These are phyloP conservation scores for Exophiala oligosperma DNA, from an alignment of 2,329 filamentous ascomycete genomes.

Conservation along the genomic window DNA sequence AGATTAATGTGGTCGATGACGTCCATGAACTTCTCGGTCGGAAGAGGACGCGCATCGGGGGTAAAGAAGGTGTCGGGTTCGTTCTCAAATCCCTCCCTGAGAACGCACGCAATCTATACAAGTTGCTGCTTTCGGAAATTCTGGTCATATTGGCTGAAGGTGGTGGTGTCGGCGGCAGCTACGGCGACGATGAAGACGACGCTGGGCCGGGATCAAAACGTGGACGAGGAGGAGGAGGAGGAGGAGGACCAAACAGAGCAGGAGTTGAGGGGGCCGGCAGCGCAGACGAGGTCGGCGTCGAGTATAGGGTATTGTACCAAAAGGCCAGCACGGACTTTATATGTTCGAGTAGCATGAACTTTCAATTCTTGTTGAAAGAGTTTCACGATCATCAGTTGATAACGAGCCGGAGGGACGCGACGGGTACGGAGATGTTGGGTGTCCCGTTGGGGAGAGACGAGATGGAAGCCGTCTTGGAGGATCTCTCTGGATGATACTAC, in stretches of 20 bases:
- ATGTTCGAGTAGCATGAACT: slow-evolving; percentile 93
- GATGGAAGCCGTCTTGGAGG: slow-evolving; percentile 83
- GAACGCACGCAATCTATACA: slow-evolving; percentile 85
- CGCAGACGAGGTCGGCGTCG: slow-evolving; percentile 63
- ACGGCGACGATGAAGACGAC: slow-evolving; percentile 28
- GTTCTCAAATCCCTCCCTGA: slow-evolving; percentile 88
- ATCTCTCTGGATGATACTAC: slow-evolving; percentile 47
- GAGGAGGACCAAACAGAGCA: neutral
- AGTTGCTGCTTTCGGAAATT: slow-evolving; percentile 80
- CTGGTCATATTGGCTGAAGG: slow-evolving; percentile 64
- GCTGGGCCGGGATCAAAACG: slow-evolving; percentile 27
- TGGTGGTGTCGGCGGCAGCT: too few species aligned
- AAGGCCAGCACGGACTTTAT: slow-evolving; percentile 91
- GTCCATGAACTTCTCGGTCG: slow-evolving; percentile 85
- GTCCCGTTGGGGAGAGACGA: slow-evolving; percentile 87
- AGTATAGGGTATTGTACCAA: slow-evolving; percentile 89
- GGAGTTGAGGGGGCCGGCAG: slow-evolving; percentile 52
- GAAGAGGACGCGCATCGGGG: slow-evolving; percentile 75
- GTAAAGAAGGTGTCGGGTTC: slow-evolving; percentile 87
- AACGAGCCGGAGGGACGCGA: slow-evolving; percentile 77
- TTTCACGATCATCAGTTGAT: slow-evolving; percentile 99
- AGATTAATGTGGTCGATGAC: slow-evolving; percentile 83
- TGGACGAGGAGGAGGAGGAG: slow-evolving; percentile 17
- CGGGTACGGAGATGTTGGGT: slow-evolving; percentile 81
- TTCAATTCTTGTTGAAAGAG: slow-evolving; percentile 91